Percentiles rank a stretch among this genome's conserved stretches.
phyloP scores from a whole-genome alignment of 2,329 filamentous ascomycete genomes.

The Neopestalotiopsis clavispora region DNA sequence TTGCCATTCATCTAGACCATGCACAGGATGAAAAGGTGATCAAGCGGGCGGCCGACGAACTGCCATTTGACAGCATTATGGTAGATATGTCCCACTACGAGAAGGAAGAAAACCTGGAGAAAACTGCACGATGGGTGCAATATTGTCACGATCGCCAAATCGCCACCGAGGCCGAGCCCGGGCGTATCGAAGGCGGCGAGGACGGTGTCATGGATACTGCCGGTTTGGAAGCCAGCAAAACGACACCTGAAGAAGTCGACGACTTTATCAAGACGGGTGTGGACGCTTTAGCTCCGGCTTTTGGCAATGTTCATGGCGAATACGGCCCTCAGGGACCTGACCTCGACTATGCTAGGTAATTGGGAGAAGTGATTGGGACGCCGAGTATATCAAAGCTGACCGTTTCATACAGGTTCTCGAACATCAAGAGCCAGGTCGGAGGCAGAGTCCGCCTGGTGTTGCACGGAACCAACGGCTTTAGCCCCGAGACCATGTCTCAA shows the following conservation, averaged over 20 bases:
- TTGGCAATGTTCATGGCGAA: slow-evolving; percentile 78
- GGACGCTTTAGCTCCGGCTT: slow-evolving; percentile 75
- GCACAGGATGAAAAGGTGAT: slow-evolving; percentile 66
- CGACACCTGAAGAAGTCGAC: slow-evolving; percentile 70
- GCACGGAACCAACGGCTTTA: slow-evolving; percentile 62
- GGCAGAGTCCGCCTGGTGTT: slow-evolving; percentile 52
- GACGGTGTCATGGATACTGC: slow-evolving; percentile 66
- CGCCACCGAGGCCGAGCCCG: slow-evolving; percentile 73
- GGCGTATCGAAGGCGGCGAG: slow-evolving; percentile 69
- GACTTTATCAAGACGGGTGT: slow-evolving; percentile 75
- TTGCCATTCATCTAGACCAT: slow-evolving; percentile 70
- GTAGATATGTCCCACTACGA: slow-evolving; percentile 79
- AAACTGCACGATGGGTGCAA: slow-evolving; percentile 65
- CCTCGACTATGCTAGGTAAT: slow-evolving; percentile 58
- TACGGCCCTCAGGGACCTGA: slow-evolving; percentile 70
- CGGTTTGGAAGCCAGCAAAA: slow-evolving; percentile 56
- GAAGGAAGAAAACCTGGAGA: slow-evolving; percentile 69
- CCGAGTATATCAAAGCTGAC: not conserved
- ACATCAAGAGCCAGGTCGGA: slow-evolving; percentile 38
- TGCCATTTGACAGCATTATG: slow-evolving; percentile 75
- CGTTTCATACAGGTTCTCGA: slow-evolving; percentile 40
- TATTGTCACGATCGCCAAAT: slow-evolving; percentile 71
- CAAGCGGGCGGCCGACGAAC: slow-evolving; percentile 55
- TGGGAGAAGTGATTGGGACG: not conserved
- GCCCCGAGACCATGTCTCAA: slow-evolving; percentile 49